Evolutionary conservation across 225 moss, liverwort and hornwort species (phyloP).

Genomic region (Bryoerythrophyllum caledonicum): DNA sequence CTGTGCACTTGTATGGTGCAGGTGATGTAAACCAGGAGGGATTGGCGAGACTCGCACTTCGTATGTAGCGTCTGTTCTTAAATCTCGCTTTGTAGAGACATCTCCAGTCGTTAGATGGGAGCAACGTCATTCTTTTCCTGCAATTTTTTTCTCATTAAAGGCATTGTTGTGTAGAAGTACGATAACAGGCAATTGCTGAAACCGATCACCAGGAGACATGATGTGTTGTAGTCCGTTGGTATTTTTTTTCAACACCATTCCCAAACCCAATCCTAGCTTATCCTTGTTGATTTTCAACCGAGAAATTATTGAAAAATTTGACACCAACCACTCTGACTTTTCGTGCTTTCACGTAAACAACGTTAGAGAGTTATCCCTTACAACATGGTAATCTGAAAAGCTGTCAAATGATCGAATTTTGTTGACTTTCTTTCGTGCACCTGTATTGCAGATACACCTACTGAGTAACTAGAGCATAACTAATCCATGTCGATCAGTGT

Average conservation of each 20-base stretch:
- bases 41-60: background rate
- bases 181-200: background rate
- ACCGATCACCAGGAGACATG: background rate
- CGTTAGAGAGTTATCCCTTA: background rate
- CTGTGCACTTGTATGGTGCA: slow-evolving; percentile 23
- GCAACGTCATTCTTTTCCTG: background rate
- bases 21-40: slow-evolving; percentile 4
- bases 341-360: background rate
- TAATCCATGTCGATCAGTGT: background rate
- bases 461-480: background rate
- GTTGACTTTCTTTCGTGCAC: background rate
- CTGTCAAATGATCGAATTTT: background rate
- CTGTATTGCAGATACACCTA: background rate
- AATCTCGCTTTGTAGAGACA: background rate
- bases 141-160: background rate
- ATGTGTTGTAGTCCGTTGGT: background rate
- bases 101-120: background rate
- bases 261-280: background rate
- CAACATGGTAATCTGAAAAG: background rate
- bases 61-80: background rate
- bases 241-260: background rate
- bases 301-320: background rate
- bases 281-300: background rate
- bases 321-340: background rate
- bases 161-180: slow-evolving; percentile 4